phyloP scores from a whole-genome alignment of 2,329 filamentous ascomycete species.

The Colletotrichum cordylinicola region DNA sequence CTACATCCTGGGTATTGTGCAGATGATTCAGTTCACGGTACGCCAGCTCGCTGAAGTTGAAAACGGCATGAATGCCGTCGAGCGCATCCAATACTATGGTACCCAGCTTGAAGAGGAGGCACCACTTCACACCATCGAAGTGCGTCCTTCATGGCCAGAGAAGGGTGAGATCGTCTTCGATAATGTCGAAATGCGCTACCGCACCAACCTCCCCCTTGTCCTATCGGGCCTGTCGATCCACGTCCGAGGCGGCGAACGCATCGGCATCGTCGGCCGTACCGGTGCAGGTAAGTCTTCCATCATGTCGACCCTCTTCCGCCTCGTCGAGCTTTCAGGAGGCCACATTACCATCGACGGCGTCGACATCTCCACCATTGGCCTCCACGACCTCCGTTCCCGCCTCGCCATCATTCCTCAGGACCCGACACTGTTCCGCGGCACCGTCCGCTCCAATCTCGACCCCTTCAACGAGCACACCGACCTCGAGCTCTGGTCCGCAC shows the following conservation, averaged over 20 bases:
- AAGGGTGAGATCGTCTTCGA: slow-evolving; percentile 81
- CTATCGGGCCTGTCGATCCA: slow-evolving; percentile 75
- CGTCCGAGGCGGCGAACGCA: slow-evolving; percentile 76
- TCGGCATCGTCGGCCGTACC: slow-evolving; percentile 82
- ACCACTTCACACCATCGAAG: slow-evolving; percentile 76
- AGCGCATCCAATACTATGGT: slow-evolving; percentile 90
- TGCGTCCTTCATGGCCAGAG: slow-evolving; percentile 82
- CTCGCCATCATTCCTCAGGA: slow-evolving; percentile 87
- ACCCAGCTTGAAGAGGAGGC: slow-evolving; percentile 88
- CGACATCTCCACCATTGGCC: slow-evolving; percentile 75
- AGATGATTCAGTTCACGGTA: slow-evolving; percentile 96
- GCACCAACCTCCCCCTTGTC: slow-evolving; percentile 73
- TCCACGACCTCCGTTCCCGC: slow-evolving; percentile 77
- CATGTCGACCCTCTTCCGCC: slow-evolving; percentile 82
- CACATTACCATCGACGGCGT: slow-evolving; percentile 70
- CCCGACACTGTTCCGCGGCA: slow-evolving; percentile 82
- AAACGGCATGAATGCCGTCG: slow-evolving; percentile 97
- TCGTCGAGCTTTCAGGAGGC: slow-evolving; percentile 70
- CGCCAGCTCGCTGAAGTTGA: slow-evolving; percentile 94
- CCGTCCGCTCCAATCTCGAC: slow-evolving; percentile 80
- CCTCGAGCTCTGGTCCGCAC: slow-evolving; percentile 77
- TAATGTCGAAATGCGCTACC: slow-evolving; percentile 81
- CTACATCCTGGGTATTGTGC: slow-evolving; percentile 91
- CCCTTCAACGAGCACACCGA: slow-evolving; percentile 82
- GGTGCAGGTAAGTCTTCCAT: slow-evolving; percentile 85